These are phyloP conservation scores for Neotropicomus parvogracilis DNA, from an alignment of 1,284 basidiomycete genomes.

Conservation along the genomic window DNA sequence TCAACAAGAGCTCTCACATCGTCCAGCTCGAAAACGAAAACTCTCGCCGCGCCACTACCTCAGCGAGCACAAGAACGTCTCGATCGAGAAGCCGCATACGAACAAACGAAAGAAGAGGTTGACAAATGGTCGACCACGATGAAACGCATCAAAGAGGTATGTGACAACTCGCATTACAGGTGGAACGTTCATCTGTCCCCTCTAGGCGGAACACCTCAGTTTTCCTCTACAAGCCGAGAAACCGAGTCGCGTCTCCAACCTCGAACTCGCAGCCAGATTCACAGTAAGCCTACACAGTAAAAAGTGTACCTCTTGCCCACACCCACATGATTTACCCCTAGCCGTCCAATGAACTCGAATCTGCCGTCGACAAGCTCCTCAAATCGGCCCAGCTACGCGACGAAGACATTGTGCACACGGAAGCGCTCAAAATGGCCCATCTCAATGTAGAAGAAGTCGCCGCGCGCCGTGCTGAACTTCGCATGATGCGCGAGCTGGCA, in stretches of 20 bases:
- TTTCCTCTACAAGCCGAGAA: slow-evolving; percentile 82
- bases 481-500: slow-evolving; percentile 88
- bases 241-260: slow-evolving; percentile 61
- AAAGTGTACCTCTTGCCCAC: background rate
- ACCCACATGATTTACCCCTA: slow-evolving; percentile 3
- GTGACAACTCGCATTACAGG: slow-evolving; percentile 1
- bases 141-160: slow-evolving; percentile 78
- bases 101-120: slow-evolving; percentile 88
- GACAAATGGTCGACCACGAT: slow-evolving; percentile 93
- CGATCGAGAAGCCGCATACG: slow-evolving; percentile 92
- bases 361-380: slow-evolving; percentile 71
- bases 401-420: slow-evolving; percentile 69
- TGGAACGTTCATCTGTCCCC: background rate
- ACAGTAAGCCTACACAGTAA: slow-evolving; percentile 45
- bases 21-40: slow-evolving; percentile 40
- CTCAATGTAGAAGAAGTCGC: slow-evolving; percentile 82
- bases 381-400: slow-evolving; percentile 79
- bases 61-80: slow-evolving; percentile 84
- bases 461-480: slow-evolving; percentile 75
- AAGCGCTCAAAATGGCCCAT: slow-evolving; percentile 79
- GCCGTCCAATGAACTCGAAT: slow-evolving; percentile 70
- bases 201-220: slow-evolving; percentile 83
- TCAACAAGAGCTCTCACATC: slow-evolving; percentile 58
- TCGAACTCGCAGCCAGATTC: slow-evolving; percentile 79
- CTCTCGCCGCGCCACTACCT: slow-evolving; percentile 83